phyloP scores from a whole-genome alignment of 2,329 filamentous ascomycete genomes.

The Neurospora sp. region DNA sequence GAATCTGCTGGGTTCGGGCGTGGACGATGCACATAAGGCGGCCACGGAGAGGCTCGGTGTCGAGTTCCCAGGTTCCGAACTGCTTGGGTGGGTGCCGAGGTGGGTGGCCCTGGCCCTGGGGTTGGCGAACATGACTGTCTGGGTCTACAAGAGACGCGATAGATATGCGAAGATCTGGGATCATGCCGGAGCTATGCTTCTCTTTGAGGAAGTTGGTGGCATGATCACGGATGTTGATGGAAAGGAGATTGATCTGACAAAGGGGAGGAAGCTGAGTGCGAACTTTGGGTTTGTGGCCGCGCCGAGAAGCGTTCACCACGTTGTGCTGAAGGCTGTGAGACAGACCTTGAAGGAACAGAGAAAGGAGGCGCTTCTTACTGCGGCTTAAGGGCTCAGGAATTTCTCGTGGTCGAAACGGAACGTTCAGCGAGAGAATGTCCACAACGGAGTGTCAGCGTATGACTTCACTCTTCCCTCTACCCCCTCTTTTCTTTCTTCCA shows the following conservation, averaged over 20 bases:
- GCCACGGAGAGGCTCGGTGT: slow-evolving; percentile 33
- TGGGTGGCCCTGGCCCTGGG: slow-evolving; percentile 45
- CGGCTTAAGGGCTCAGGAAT: background rate
- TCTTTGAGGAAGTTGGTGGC: slow-evolving; percentile 48
- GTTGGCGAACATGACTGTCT: slow-evolving; percentile 43
- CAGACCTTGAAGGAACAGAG: slow-evolving; percentile 25
- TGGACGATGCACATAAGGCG: slow-evolving; percentile 35
- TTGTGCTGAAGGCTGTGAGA: slow-evolving; percentile 31
- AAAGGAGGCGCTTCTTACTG: slow-evolving; percentile 21
- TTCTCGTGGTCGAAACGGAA: background rate
- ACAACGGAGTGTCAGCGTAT: background rate
- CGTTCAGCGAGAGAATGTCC: background rate
- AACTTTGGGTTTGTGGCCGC: slow-evolving; percentile 51
- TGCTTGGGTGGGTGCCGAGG: slow-evolving; percentile 48
- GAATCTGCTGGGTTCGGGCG: slow-evolving; percentile 35
- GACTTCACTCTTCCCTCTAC: background rate
- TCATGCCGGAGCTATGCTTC: slow-evolving; percentile 48
- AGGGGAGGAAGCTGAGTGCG: slow-evolving; percentile 35
- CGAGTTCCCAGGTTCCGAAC: slow-evolving; percentile 37
- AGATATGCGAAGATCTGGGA: slow-evolving; percentile 49
- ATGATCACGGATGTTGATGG: slow-evolving; percentile 46
- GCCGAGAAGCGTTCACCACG: slow-evolving; percentile 31
- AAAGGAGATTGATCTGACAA: slow-evolving; percentile 37
- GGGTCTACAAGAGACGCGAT: slow-evolving; percentile 42
- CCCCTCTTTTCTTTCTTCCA: background rate